Evolutionary conservation across 495 filamentous ascomycete species (phyloP).

Genomic region (Tuber indicum): DNA sequence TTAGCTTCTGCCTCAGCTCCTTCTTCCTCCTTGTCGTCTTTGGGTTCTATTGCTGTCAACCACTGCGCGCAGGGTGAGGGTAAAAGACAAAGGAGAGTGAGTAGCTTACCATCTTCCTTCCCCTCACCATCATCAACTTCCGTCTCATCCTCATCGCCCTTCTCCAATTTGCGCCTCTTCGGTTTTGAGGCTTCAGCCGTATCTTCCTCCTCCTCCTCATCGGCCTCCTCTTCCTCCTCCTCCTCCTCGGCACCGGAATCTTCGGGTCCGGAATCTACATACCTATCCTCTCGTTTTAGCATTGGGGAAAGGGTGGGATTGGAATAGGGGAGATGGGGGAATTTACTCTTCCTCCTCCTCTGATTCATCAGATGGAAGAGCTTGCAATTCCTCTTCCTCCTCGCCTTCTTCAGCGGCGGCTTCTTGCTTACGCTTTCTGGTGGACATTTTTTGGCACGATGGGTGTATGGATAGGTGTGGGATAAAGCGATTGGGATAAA

Average conservation of each 20-base stretch:
- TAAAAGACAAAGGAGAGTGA: neutral
- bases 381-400: conserved; percentile 40
- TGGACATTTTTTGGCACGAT: conserved; percentile 32
- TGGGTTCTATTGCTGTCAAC: neutral
- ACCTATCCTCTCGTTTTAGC: conserved; percentile 24
- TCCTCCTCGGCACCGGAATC: conserved; percentile 31
- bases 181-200: conserved; percentile 27
- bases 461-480: neutral
- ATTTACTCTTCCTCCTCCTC: conserved; percentile 44
- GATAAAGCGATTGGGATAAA: neutral
- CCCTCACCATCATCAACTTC: conserved; percentile 21
- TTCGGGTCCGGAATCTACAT: conserved; percentile 40
- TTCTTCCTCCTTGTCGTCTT: neutral
- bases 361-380: conserved; percentile 40
- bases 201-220: conserved; percentile 8
- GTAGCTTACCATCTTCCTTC: conserved; percentile 15
- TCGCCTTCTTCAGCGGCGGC: conserved; percentile 10
- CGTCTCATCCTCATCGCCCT: conserved; percentile 32
- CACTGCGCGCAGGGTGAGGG: neutral
- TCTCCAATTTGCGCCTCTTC: conserved; percentile 35
- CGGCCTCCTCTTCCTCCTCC: conserved; percentile 23
- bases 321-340: conserved; percentile 5
- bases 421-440: conserved; percentile 43
- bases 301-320: neutral
- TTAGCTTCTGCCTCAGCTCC: neutral